Conservation (phyloP, 306 rosid species). For the Albizia julibrissin region DNA sequence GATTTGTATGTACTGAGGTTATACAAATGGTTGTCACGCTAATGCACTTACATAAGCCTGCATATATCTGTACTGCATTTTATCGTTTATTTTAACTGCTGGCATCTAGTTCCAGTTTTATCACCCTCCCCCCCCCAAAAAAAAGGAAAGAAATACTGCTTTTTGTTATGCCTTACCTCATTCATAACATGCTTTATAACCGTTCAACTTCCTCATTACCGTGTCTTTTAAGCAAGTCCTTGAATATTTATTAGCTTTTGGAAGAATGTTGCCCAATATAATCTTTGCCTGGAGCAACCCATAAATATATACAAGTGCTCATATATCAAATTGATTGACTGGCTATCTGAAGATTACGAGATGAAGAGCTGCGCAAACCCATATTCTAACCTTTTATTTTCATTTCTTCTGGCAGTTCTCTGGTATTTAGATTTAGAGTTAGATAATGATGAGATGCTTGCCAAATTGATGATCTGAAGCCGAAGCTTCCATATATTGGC, state of each 20-base stretch:
- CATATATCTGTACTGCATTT: background rate
- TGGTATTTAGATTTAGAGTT: slow-evolving; percentile 22
- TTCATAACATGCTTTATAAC: background rate
- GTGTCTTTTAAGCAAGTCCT: background rate
- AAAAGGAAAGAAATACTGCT: background rate
- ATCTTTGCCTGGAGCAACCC: background rate
- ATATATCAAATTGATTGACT: background rate
- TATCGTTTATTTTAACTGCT: background rate
- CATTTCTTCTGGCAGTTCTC: slow-evolving; percentile 21
- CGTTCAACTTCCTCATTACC: background rate
- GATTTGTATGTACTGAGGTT: background rate
- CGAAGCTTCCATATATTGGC: slow-evolving; percentile 30
- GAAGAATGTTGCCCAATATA: background rate
- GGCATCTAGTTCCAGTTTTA: background rate
- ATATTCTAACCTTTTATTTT: background rate
- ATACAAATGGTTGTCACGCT: background rate
- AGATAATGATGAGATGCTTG: slow-evolving; percentile 27
- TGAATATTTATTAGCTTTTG: background rate
- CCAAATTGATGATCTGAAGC: slow-evolving; percentile 24
- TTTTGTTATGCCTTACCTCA: background rate
- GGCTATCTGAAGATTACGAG: background rate
- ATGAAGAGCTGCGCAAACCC: background rate
- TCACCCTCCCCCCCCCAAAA: background rate
- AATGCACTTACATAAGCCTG: background rate
- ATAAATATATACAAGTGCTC: background rate